Percentiles rank a stretch among this genome's conserved stretches.
These are phyloP conservation scores for Russula abietina DNA, from an alignment of 768 basidiomycete genomes.

Conservation along the genomic window DNA sequence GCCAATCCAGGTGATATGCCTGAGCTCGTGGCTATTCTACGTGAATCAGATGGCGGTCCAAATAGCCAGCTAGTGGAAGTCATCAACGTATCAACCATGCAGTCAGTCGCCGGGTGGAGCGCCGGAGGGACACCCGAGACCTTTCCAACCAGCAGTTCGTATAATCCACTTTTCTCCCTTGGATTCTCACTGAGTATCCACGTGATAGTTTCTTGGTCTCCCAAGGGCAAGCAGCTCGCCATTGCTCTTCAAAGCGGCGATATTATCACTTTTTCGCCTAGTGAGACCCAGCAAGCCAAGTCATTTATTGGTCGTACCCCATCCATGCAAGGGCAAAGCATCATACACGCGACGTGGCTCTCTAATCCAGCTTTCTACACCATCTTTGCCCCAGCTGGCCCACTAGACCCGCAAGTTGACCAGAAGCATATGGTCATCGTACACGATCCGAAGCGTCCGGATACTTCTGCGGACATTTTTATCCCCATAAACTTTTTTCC, in stretches of 20 bases:
- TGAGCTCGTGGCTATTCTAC: constrained; percentile 55
- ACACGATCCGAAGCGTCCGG: constrained; percentile 39
- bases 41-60: constrained; percentile 32
- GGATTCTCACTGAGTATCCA: constrained; percentile 17
- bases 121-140: constrained; percentile 42
- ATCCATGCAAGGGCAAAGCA: constrained; percentile 41
- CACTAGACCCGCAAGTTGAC: constrained; percentile 35
- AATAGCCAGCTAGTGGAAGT: constrained; percentile 41
- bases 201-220: constrained; percentile 69
- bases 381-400: constrained; percentile 49
- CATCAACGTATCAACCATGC: constrained; percentile 49
- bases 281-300: constrained; percentile 48
- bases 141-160: constrained; percentile 55
- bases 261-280: constrained; percentile 59
- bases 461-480: constrained; percentile 34
- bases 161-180: neutral
- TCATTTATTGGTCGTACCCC: constrained; percentile 53
- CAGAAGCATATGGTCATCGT: constrained; percentile 40
- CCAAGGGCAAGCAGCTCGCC: constrained; percentile 79
- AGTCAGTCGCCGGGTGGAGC: constrained; percentile 48
- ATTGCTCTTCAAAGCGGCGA: constrained; percentile 67
- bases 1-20: constrained; percentile 61
- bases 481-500: constrained; percentile 40
- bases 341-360: constrained; percentile 60
- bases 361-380: constrained; percentile 62